These are phyloP conservation scores for Didymella pomorum DNA, from an alignment of 2,329 filamentous ascomycete species.

Conservation along the genomic window DNA sequence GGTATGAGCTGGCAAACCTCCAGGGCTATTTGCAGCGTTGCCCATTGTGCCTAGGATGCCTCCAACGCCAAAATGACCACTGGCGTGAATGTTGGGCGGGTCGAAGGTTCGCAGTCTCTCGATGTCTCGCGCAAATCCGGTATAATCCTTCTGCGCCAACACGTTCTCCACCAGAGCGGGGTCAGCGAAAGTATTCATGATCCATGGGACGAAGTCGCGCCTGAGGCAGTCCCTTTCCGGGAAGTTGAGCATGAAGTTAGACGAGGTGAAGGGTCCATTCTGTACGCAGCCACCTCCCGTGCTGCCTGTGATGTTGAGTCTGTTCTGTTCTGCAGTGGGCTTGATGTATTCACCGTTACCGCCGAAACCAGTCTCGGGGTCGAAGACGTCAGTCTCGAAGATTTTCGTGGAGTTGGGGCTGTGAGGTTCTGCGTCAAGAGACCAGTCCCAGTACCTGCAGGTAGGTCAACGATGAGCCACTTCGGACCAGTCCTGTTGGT, in stretches of 20 bases:
- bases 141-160: conserved; percentile 36
- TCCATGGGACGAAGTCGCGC: conserved; percentile 42
- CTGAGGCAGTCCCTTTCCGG: conserved; percentile 38
- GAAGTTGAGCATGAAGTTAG: conserved; percentile 36
- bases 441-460: conserved; percentile 37
- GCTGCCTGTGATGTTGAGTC: conserved; percentile 33
- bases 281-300: conserved; percentile 47
- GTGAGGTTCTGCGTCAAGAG: conserved; percentile 28
- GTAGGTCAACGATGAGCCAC: not conserved
- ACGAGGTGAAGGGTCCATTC: conserved; percentile 38
- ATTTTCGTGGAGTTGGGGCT: conserved; percentile 21
- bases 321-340: conserved; percentile 35
- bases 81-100: conserved; percentile 42
- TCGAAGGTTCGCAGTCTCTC: conserved; percentile 22
- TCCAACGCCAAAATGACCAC: conserved; percentile 49
- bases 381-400: conserved; percentile 31
- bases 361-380: conserved; percentile 42
- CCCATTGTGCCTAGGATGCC: conserved; percentile 45
- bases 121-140: conserved; percentile 37
- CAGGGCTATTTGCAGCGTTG: conserved; percentile 48
- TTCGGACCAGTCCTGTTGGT: not conserved
- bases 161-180: conserved; percentile 32
- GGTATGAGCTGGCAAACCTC: conserved; percentile 2
- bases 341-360: conserved; percentile 44
- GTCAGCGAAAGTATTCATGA: conserved; percentile 35